Conservation (phyloP, 768 basidiomycete species). For the Russula virescens region DNA sequence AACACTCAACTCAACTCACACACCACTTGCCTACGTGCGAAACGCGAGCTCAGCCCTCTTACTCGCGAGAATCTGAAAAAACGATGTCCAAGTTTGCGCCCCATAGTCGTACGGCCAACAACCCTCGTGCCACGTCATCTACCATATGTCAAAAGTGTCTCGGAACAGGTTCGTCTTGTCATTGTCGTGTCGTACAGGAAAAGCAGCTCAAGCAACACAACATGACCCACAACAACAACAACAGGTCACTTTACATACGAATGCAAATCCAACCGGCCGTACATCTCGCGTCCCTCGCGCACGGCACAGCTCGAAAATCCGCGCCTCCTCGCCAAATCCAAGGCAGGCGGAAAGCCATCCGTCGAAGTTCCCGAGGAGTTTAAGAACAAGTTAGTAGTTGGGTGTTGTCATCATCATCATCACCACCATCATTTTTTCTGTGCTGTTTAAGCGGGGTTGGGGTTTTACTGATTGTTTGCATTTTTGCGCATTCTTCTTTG, state of each 20-base stretch:
- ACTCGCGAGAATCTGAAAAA: background rate
- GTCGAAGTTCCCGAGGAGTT: conserved; percentile 91
- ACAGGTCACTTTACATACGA: conserved; percentile 88
- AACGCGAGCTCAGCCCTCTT: background rate
- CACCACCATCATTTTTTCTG: too few relatives aligned
- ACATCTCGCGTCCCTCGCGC: conserved; percentile 83
- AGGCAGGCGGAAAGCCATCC: conserved; percentile 64
- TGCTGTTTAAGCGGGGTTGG: background rate
- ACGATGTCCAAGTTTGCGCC: conserved; percentile 81
- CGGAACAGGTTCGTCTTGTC: conserved; percentile 45
- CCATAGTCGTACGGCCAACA: conserved; percentile 55
- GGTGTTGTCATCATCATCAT: too few relatives aligned
- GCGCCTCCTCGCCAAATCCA: conserved; percentile 55
- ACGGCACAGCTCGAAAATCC: conserved; percentile 85
- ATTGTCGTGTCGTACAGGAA: too few relatives aligned
- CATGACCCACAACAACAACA: too few relatives aligned
- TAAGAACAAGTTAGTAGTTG: conserved; percentile 70
- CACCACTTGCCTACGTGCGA: too few relatives aligned
- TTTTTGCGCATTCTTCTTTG: too few relatives aligned
- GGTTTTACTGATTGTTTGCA: too few relatives aligned
- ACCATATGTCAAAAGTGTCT: conserved; percentile 85
- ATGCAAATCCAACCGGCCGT: conserved; percentile 77
- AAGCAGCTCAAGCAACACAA: too few relatives aligned
- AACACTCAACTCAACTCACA: too few relatives aligned
- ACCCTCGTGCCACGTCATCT: conserved; percentile 54